Base-by-base conservation (phyloP, 768 basidiomycete genomes). In the Psilocybe tampanensis region DNA sequence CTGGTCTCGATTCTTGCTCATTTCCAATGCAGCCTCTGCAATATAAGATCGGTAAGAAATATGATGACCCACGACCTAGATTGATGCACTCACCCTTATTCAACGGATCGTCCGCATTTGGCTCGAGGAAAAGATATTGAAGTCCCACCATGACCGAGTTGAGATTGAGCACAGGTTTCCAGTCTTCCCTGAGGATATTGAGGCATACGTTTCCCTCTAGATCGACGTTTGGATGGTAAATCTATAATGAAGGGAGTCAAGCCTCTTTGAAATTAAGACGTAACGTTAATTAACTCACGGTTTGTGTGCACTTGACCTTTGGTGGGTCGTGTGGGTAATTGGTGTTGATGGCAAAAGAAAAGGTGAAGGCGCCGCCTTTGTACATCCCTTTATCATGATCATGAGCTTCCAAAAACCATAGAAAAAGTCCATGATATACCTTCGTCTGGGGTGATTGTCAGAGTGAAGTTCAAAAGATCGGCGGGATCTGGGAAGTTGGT, bases 251-350 rank as follows among this genome's bases (percentile, higher is more conserved):
- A 24, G 21, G 12, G 48, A 54, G 8, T 49, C 67, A 9, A 65
- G 45, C 26, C 36, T 18, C 12, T 50, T 49, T 52, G 22, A 52
- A 42, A 26, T 24, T n/a, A 41, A 19, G 12, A 41, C 39, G 39
- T 32, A 43, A 2, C 49, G 49, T 11, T 44, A 36, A 41, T 53
- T 54, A 19, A 70, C 88, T 55, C 69, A 95, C 96, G 62, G 87
- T 97, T 69, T 94, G 94, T 44, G 87, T 89, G 77, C 96, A 98
- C 70, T 96, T 95, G 76, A 99, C 97, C 75, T 98, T 99, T 67
- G 97, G 97, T 50, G 97, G 95, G 66, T 99, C 96, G 72, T 99
- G 97, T 53, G 97, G 97, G 74, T 99, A 99, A 76, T 96, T 98
- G 73, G 86, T 88, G 76, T 94, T 97, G 84, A 99, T 98, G 63